A percentile compares a stretch with the other conserved stretches of the same genome.
phyloP scores from a whole-genome alignment of 306 rosid species.

The Acacia acuminata region DNA sequence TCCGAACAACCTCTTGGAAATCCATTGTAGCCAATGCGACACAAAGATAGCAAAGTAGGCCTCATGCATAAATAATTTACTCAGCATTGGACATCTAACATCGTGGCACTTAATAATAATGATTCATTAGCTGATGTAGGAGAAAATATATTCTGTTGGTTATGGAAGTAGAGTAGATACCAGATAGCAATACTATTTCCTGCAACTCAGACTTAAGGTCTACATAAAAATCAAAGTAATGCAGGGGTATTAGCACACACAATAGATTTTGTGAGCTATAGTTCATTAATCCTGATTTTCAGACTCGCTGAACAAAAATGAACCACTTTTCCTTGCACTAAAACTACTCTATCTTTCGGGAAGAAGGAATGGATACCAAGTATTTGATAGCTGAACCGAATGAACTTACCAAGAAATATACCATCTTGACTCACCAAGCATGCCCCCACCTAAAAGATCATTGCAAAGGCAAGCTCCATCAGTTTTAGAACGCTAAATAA shows the following conservation, averaged over 20 bases:
- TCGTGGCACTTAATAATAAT: background rate
- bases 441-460: constrained; percentile 77
- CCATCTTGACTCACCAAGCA: constrained; percentile 88
- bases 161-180: background rate
- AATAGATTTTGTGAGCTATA: background rate
- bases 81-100: background rate
- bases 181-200: background rate
- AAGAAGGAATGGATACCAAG: background rate
- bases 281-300: background rate
- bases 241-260: background rate
- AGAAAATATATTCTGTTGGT: background rate
- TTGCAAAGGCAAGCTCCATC: constrained; percentile 7
- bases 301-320: background rate
- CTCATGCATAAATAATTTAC: background rate
- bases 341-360: background rate
- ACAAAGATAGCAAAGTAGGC: constrained; percentile 12
- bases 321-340: background rate
- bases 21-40: constrained; percentile 88
- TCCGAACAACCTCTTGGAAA: constrained; percentile 97
- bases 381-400: constrained; percentile 7
- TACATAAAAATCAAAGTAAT: background rate
- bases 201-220: background rate
- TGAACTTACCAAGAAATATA: constrained; percentile 77
- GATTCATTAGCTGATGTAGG: background rate
- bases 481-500: background rate